Conservation (phyloP, 441 rosid genomes). For the Corymbia calophylla region DNA sequence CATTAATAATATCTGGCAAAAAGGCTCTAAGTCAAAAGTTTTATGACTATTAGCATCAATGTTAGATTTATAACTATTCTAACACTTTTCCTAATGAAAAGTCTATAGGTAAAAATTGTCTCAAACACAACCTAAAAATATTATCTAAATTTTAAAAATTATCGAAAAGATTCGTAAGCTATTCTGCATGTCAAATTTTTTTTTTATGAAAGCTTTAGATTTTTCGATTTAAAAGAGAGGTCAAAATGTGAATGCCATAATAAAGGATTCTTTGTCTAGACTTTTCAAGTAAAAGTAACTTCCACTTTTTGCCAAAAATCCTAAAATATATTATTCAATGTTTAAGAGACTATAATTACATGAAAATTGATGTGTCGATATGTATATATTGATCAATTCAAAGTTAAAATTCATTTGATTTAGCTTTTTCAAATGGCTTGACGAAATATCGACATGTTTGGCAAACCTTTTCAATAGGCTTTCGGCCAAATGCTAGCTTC, state of each 20-base stretch:
- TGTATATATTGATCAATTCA: too few species aligned
- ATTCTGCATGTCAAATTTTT: background rate
- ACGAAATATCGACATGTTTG: background rate
- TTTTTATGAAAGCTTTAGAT: background rate
- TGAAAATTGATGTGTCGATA: background rate
- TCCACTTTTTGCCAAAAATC: background rate
- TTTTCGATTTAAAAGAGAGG: background rate
- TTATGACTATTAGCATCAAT: background rate
- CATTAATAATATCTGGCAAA: accelerated
- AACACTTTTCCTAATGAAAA: too few species aligned
- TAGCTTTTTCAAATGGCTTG: accelerated
- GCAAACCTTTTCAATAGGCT: background rate
- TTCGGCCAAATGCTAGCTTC: too few species aligned
- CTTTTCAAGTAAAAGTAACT: background rate
- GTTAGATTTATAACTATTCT: background rate
- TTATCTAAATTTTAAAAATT: background rate
- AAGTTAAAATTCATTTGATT: accelerated
- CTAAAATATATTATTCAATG: background rate
- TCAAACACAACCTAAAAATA: background rate
- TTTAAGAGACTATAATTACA: background rate
- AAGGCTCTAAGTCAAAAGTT: too few species aligned
- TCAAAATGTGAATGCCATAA: background rate
- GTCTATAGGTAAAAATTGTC: background rate
- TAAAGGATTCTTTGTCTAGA: background rate
- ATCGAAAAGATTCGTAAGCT: background rate